Conservation (phyloP, 2,329 filamentous ascomycete species). For the Ampelomyces quisqualis region DNA sequence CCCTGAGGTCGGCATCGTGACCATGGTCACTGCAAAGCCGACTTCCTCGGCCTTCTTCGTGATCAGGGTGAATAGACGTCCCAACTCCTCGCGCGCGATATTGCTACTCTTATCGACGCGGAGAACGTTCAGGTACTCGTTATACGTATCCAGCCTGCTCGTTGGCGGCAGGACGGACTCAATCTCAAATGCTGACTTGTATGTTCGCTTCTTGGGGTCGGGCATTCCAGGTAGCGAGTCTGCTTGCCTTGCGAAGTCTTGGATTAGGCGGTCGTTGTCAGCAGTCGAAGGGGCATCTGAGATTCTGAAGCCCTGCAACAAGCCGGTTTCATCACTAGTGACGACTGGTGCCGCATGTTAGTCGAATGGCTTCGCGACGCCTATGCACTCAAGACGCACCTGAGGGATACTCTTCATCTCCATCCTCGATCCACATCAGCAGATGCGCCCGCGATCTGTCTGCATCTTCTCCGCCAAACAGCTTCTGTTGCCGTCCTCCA, state of each 20-base stretch:
- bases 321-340: constrained; percentile 18
- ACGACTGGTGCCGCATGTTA: constrained; percentile 28
- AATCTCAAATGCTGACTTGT: constrained; percentile 26
- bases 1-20: constrained; percentile 40
- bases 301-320: constrained; percentile 35
- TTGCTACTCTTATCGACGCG: constrained; percentile 26
- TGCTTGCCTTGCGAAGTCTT: constrained; percentile 41
- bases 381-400: constrained; percentile 25
- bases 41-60: constrained; percentile 12
- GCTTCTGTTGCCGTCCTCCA: constrained; percentile 43
- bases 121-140: constrained; percentile 35
- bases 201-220: constrained; percentile 31
- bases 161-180: constrained; percentile 21
- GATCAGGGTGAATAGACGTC: constrained; percentile 11
- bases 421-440: constrained; percentile 47
- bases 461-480: constrained; percentile 42
- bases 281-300: constrained; percentile 32
- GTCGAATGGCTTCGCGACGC: constrained; percentile 2
- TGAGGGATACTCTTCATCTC: constrained; percentile 34
- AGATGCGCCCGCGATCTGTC: constrained; percentile 28
- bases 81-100: constrained; percentile 15
- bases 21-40: constrained; percentile 38
- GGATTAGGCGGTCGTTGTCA: constrained; percentile 40
- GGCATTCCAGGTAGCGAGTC: constrained; percentile 29
- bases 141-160: constrained; percentile 24